Evolutionary conservation across 352 stramenopile species (phyloP), one percentile per base, ranked within the genome.

Genomic region (Blastocystis sp.): DNA sequence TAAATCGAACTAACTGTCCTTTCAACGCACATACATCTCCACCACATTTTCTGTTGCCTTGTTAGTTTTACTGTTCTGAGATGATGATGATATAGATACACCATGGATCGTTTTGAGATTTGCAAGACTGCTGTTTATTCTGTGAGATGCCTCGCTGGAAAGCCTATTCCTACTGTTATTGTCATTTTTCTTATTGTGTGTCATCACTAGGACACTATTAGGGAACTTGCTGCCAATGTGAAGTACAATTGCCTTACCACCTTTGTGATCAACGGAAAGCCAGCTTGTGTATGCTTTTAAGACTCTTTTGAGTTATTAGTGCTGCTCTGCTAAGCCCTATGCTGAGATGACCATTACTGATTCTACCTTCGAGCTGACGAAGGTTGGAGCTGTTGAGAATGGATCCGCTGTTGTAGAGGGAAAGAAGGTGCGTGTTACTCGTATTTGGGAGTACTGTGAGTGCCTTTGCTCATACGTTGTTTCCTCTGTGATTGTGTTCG

Each of bases 251-350:
- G 53, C 73, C 68, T 54, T 35, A 84, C 73, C 56, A 64, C 48
- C 27, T 84, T 84, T 27, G 33, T 84, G 33, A 69, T 84, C 33
- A 84, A 84, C 56, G 73, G 73, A 27, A 84, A 84, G 73, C 73
- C 73, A 11, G 56, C 53, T 66, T 84, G 73, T 51, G 73, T 84
- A 84, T 15, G 30, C n/a, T 44, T 11, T 24, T 5, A n/a, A 15
- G 1, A n/a, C 11, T n/a, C 22, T 58, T 13, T 15, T 0, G 59
- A 19, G 44, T 40, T 13, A 5, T 15, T 81, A 79, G 68, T 79
- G 68, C 68, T 79, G 68, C 68, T 22, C 6, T 30, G 37, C 40
- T 30, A 60, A 79, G 68, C 33, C 42, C 33, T 79, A 59, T 40
- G 37, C 68, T 40, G 44, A 79, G 35, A 58, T 79, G 68, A 79